A percentile compares a stretch with the other conserved stretches of the same genome.
phyloP scores from a whole-genome alignment of 2,329 filamentous ascomycete species.

The Aspergillus carbonarius region DNA sequence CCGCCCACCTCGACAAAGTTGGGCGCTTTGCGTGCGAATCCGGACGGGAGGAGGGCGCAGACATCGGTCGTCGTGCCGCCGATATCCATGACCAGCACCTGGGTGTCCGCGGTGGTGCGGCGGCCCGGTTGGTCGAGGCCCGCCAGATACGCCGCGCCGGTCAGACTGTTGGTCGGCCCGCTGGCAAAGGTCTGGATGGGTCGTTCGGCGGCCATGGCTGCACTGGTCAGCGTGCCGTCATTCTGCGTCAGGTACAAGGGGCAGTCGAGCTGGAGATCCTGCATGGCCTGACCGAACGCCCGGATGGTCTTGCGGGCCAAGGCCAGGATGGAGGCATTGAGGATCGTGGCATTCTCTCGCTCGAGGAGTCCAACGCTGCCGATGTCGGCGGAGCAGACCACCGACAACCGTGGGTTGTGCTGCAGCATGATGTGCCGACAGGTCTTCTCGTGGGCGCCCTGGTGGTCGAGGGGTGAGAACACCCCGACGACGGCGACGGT shows the following conservation, averaged over 20 bases:
- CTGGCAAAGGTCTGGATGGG: conserved; percentile 55
- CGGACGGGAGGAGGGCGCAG: conserved; percentile 57
- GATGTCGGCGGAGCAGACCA: conserved; percentile 53
- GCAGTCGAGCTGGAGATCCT: conserved; percentile 45
- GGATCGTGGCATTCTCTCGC: conserved; percentile 52
- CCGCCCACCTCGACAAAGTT: conserved; percentile 60
- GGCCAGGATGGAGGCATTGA: conserved; percentile 50
- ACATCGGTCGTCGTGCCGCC: conserved; percentile 64
- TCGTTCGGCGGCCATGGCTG: conserved; percentile 46
- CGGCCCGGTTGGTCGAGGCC: neutral
- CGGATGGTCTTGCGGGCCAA: conserved; percentile 48
- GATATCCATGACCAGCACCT: conserved; percentile 55
- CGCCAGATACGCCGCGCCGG: conserved; percentile 46
- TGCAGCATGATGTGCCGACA: conserved; percentile 11
- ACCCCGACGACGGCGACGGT: conserved; percentile 57
- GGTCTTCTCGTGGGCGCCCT: conserved; percentile 19
- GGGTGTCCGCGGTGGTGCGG: neutral
- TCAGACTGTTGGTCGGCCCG: conserved; percentile 55
- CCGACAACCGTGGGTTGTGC: conserved; percentile 17
- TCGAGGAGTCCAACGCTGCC: conserved; percentile 52
- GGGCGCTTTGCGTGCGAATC: conserved; percentile 60
- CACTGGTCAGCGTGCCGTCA: conserved; percentile 51
- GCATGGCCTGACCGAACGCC: conserved; percentile 49
- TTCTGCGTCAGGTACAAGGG: conserved; percentile 55
- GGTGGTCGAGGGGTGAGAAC: conserved; percentile 58